Evolutionary conservation across 2,329 filamentous ascomycete species (phyloP).

Genomic region (Pestalotiopsis sp.): DNA sequence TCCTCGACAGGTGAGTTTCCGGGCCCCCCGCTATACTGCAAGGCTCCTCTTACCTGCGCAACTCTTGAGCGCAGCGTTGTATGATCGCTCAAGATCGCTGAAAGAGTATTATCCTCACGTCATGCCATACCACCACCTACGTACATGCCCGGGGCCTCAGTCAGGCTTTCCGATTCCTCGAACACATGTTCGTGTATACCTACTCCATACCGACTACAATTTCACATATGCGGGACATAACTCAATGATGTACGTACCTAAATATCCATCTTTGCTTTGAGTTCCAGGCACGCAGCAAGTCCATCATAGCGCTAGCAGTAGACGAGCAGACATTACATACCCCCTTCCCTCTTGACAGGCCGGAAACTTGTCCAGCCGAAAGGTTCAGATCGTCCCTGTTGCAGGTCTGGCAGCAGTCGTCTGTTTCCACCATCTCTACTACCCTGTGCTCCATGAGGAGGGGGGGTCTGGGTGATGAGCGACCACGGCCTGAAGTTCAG

Average conservation of each 20-base stretch:
- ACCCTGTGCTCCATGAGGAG: neutral
- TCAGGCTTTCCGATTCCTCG: neutral
- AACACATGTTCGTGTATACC: neutral
- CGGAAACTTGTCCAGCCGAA: constrained; percentile 5
- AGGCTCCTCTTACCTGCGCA: neutral
- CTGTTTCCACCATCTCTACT: neutral
- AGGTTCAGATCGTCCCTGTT: constrained; percentile 7
- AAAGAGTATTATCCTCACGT: neutral
- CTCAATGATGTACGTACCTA: neutral
- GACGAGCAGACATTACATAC: neutral
- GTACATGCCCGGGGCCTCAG: neutral
- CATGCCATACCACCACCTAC: neutral
- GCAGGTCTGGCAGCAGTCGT: constrained; percentile 6
- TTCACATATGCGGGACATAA: neutral
- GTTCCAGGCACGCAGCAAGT: neutral
- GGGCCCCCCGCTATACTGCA: neutral
- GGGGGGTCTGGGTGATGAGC: neutral
- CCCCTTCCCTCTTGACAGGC: neutral
- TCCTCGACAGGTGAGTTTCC: neutral
- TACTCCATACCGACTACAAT: neutral
- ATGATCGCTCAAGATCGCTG: neutral
- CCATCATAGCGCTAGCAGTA: neutral
- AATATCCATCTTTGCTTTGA: neutral
- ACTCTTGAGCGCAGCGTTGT: neutral
- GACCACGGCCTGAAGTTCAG: neutral